Evolutionary conservation across 306 rosid genomes (phyloP), one percentile per base, ranked within the genome.

Genomic region (Cicer pinnatifidum): DNA sequence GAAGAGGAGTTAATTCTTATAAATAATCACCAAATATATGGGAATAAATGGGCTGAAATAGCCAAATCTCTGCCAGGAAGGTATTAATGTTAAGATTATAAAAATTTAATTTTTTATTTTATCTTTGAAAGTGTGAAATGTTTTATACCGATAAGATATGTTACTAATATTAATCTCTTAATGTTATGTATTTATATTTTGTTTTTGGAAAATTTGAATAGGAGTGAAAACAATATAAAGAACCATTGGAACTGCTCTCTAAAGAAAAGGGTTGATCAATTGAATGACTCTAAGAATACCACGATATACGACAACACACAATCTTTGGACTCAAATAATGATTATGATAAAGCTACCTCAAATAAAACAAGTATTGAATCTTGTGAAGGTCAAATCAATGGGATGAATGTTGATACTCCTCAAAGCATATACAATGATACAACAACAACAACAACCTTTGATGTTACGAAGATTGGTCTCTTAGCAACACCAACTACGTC

Each of bases 41-140:
- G 85, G 65, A 86, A 81, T 72, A 81, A 65, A 57, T 86, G 89
- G 87, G 88, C 90, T 50, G 87, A 86, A 76, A 71, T 83, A 61
- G 82, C 90, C 15, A 86, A 81, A 67, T 17, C 67, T 56, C 73
- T 86, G 6, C 79, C 13, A 3, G 87, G 90, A 84, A 86, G 90
- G 85, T 86, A 85, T 28, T 28, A 28, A 28, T 3, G 4, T 28
- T 28, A 28, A 3, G 35, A 28, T 23, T 20, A 20, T 1, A 20
- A 23, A 23, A 2, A 23, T 2, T 23, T 23, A 23, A 20, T 1
- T 23, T 23, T 23, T 23, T 17, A 17, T 17, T 17, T 17, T 17
- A 17, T 17, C 4, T 0, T 28, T 28, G 35, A 28, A 28, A 28
- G 35, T 3, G 35, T 28, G 35, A 28, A 28, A 28, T 28, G 3